A percentile compares a stretch with the other conserved stretches of the same genome.
phyloP scores from a whole-genome alignment of 2,329 filamentous ascomycete genomes.

The Aspergillus floridensis region DNA sequence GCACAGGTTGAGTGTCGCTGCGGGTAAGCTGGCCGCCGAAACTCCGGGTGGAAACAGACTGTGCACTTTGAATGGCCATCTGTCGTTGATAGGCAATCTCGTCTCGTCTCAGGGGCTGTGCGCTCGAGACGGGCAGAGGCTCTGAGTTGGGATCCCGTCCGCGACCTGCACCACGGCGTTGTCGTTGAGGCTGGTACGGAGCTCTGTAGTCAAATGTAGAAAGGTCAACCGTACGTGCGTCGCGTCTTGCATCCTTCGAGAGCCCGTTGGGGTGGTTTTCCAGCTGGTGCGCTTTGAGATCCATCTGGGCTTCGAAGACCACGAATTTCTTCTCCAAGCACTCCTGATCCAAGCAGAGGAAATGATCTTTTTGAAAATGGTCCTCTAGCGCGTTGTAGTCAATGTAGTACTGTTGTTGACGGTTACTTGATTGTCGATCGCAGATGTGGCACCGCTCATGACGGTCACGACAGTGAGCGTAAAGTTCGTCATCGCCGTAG shows the following conservation, averaged over 20 bases:
- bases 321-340: slow-evolving; percentile 97
- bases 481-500: slow-evolving; percentile 94
- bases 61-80: slow-evolving; percentile 84
- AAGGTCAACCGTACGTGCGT: slow-evolving; percentile 82
- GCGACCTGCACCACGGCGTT: slow-evolving; percentile 60
- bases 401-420: slow-evolving; percentile 83
- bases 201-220: slow-evolving; percentile 77
- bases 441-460: slow-evolving; percentile 96
- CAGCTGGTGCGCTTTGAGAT: slow-evolving; percentile 89
- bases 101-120: slow-evolving; percentile 77
- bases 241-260: slow-evolving; percentile 78
- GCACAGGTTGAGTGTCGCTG: slow-evolving; percentile 45
- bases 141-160: slow-evolving; percentile 88
- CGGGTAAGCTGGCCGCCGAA: slow-evolving; percentile 83
- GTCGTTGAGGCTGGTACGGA: slow-evolving; percentile 64
- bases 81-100: slow-evolving; percentile 90
- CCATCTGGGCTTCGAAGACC: slow-evolving; percentile 91
- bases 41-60: slow-evolving; percentile 72
- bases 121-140: slow-evolving; percentile 69
- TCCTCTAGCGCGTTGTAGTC: slow-evolving; percentile 83
- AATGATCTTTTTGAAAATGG: slow-evolving; percentile 87
- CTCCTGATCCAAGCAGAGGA: slow-evolving; percentile 76
- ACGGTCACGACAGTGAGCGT: slow-evolving; percentile 85
- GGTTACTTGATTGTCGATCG: slow-evolving; percentile 62
- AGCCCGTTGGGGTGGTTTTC: slow-evolving; percentile 75